Conservation (phyloP, 768 basidiomycete genomes). For the Cytidiella melzeri region DNA sequence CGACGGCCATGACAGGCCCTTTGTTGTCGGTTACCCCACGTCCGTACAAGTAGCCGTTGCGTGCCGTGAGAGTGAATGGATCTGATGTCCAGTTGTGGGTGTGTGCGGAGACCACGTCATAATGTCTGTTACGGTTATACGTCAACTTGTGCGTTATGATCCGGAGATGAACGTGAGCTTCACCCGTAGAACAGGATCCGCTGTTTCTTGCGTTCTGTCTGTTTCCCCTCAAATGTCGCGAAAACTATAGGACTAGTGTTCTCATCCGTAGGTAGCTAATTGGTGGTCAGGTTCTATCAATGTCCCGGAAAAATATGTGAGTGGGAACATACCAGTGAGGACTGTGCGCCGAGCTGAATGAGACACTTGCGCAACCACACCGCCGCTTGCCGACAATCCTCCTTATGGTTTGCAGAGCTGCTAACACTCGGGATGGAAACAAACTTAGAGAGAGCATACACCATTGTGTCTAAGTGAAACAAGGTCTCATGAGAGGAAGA, state of each 20-base stretch:
- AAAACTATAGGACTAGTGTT: constrained; percentile 83
- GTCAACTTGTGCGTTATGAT: not conserved
- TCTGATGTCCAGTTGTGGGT: constrained; percentile 72
- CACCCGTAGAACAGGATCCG: constrained; percentile 90
- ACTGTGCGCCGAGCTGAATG: constrained; percentile 79
- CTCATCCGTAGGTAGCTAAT: constrained; percentile 70
- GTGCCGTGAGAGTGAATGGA: constrained; percentile 76
- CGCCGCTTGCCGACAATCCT: constrained; percentile 91
- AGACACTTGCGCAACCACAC: constrained; percentile 90
- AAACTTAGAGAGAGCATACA: constrained; percentile 78
- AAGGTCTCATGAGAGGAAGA: not conserved
- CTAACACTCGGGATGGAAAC: constrained; percentile 86
- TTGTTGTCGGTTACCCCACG: constrained; percentile 94
- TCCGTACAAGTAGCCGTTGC: constrained; percentile 88
- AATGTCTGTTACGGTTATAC: constrained; percentile 54
- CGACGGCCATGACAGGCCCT: constrained; percentile 88
- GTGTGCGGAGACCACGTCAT: constrained; percentile 90
- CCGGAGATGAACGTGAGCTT: constrained; percentile 12
- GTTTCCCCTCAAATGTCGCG: constrained; percentile 75
- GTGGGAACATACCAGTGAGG: constrained; percentile 51
- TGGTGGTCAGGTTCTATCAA: no score
- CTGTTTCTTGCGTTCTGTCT: constrained; percentile 49
- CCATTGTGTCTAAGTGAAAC: constrained; percentile 51
- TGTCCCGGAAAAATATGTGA: not conserved
- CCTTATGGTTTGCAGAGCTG: constrained; percentile 54